phyloP scores from a whole-genome alignment of 208 protist genomes.

The Acanthamoeba castellanii region DNA sequence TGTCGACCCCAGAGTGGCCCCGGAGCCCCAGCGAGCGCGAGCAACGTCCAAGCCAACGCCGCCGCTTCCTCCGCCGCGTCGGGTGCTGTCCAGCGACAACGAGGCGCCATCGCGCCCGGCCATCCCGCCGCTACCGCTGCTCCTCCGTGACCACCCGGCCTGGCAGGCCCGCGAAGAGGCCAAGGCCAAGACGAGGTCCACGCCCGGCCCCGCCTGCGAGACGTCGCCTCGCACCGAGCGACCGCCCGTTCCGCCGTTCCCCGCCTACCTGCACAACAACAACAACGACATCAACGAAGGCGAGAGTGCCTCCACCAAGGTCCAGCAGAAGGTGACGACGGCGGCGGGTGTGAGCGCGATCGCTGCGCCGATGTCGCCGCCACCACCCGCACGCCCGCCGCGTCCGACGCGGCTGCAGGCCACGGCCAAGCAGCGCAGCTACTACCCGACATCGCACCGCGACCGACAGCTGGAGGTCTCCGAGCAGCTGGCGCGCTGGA shows the following conservation, averaged over 20 bases:
- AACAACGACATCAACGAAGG: neutral
- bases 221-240: neutral
- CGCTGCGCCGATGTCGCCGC: neutral
- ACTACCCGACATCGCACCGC: neutral
- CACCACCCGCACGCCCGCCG: neutral
- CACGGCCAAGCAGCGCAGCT: constrained; percentile 14
- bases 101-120: neutral
- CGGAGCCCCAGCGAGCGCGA: neutral
- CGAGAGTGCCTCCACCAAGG: neutral
- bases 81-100: constrained; percentile 25
- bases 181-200: neutral
- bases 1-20: neutral
- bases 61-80: neutral
- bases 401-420: neutral
- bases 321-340: neutral
- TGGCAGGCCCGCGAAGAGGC: neutral
- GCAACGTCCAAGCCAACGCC: neutral
- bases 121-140: neutral
- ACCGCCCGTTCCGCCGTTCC: neutral
- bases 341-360: neutral
- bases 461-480: neutral
- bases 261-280: neutral
- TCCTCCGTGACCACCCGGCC: neutral
- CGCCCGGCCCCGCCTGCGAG: no score
- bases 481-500: constrained; percentile 32